phyloP scores from a whole-genome alignment of 1,284 basidiomycete genomes.

The Bjerkandera adusta region DNA sequence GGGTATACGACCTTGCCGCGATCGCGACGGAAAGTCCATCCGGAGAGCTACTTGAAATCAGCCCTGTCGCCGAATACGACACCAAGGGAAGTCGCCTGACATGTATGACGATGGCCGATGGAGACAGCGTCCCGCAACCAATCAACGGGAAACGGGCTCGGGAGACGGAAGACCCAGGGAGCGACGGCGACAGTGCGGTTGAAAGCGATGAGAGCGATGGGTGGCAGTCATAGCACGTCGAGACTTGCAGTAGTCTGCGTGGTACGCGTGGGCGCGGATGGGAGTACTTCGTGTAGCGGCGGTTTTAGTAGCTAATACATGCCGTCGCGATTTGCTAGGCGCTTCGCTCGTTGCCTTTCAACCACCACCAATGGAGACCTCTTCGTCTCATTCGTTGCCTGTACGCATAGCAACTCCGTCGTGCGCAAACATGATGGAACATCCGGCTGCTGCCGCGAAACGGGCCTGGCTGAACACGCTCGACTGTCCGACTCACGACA shows the following conservation, averaged over 20 bases:
- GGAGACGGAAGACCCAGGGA: constrained; percentile 21
- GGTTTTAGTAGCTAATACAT: too few species aligned
- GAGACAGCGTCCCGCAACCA: constrained; percentile 32
- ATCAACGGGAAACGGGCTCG: constrained; percentile 39
- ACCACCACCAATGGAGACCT: too few species aligned
- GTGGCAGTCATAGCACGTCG: too few species aligned
- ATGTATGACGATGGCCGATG: constrained; percentile 72
- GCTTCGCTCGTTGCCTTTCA: too few species aligned
- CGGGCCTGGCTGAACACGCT: constrained; percentile 6
- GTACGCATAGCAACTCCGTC: constrained; percentile 11
- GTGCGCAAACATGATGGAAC: constrained; percentile 13
- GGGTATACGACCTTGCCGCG: constrained; percentile 70
- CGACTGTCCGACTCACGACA: not conserved
- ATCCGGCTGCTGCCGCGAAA: not conserved
- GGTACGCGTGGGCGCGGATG: too few species aligned
- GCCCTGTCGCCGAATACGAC: constrained; percentile 63
- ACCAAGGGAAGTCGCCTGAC: constrained; percentile 84
- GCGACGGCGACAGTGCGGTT: constrained; percentile 15
- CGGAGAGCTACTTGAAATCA: constrained; percentile 23
- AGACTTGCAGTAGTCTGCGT: too few species aligned
- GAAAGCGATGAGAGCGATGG: constrained; percentile 18
- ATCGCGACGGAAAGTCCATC: constrained; percentile 32
- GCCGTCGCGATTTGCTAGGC: too few species aligned
- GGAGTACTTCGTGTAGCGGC: too few species aligned
- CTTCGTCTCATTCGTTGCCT: too few species aligned